These are phyloP conservation scores for Zasmidium cellare DNA, from an alignment of 2,329 filamentous ascomycete species.

Conservation along the genomic window DNA sequence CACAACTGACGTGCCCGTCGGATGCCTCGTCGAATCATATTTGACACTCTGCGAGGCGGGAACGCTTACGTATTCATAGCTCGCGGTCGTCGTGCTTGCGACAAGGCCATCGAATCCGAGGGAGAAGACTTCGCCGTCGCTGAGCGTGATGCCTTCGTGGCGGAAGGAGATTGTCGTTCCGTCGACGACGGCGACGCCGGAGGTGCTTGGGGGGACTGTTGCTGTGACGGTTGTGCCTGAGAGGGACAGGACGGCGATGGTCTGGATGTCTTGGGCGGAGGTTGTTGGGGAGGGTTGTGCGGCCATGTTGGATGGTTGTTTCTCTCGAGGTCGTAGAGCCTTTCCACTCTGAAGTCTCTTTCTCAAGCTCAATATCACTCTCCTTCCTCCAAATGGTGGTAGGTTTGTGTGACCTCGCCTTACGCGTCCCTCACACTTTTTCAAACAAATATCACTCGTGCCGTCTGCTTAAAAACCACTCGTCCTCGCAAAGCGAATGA, in stretches of 20 bases:
- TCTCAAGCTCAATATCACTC: too few species aligned
- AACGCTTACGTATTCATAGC: conserved; percentile 4
- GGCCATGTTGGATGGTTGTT: background rate
- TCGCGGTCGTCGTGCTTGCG: conserved; percentile 15
- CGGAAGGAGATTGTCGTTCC: conserved; percentile 21
- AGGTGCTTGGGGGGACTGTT: conserved; percentile 13
- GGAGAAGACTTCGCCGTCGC: conserved; percentile 16
- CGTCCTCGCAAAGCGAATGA: background rate
- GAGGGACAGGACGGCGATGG: conserved; percentile 16
- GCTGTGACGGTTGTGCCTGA: conserved; percentile 18
- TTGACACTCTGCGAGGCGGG: background rate
- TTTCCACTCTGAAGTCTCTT: background rate
- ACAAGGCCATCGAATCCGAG: conserved; percentile 20
- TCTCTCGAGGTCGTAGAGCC: background rate
- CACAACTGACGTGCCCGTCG: background rate
- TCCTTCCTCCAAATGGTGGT: too few species aligned
- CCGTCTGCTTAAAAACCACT: background rate
- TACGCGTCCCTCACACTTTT: background rate
- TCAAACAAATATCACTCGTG: background rate
- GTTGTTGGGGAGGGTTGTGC: background rate
- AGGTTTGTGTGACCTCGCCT: too few species aligned
- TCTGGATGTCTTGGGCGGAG: background rate
- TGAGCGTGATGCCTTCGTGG: conserved; percentile 17
- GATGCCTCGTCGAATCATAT: background rate
- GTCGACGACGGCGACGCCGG: conserved; percentile 19